Conservation (phyloP, 257 asterid genomes). For the Lavandula angustifolia region DNA sequence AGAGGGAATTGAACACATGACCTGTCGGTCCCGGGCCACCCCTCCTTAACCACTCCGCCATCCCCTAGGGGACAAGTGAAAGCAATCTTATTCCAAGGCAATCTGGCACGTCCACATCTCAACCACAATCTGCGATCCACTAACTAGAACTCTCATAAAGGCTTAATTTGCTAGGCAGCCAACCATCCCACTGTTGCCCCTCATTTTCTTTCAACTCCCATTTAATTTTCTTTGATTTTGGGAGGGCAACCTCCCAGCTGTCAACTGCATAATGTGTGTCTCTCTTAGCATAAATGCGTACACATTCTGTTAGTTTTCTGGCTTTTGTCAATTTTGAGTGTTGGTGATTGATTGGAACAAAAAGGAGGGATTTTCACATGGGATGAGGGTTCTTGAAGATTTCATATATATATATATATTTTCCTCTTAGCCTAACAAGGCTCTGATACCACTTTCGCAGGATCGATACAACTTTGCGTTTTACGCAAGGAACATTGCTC, state of each 20-base stretch:
- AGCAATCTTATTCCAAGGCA: too few relatives aligned
- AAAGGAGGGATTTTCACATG: too few relatives aligned
- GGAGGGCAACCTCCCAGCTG: constrained; percentile 21
- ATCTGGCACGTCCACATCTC: constrained; percentile 33
- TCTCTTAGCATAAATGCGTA: background rate
- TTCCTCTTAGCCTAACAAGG: too few relatives aligned
- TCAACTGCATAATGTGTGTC: constrained; percentile 8
- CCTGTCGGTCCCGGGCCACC: too few relatives aligned
- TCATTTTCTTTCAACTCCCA: constrained; percentile 22
- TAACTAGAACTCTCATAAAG: constrained; percentile 27
- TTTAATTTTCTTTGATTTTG: constrained; percentile 30
- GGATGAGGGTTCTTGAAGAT: background rate
- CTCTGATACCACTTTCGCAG: too few relatives aligned
- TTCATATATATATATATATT: too few relatives aligned
- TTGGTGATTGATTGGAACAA: background rate
- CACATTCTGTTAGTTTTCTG: constrained; percentile 22
- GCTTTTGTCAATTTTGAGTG: constrained; percentile 13
- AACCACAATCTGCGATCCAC: constrained; percentile 45
- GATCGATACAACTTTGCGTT: too few relatives aligned
- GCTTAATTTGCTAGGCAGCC: background rate
- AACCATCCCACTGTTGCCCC: constrained; percentile 12
- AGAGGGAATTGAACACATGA: too few relatives aligned
- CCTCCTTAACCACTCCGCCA: too few relatives aligned
- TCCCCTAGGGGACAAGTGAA: too few relatives aligned
- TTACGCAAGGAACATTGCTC: too few relatives aligned